Evolutionary conservation across 2,329 filamentous ascomycete species (phyloP), one percentile per base, ranked within the genome.

Genomic region (Colletotrichum scovillei): DNA sequence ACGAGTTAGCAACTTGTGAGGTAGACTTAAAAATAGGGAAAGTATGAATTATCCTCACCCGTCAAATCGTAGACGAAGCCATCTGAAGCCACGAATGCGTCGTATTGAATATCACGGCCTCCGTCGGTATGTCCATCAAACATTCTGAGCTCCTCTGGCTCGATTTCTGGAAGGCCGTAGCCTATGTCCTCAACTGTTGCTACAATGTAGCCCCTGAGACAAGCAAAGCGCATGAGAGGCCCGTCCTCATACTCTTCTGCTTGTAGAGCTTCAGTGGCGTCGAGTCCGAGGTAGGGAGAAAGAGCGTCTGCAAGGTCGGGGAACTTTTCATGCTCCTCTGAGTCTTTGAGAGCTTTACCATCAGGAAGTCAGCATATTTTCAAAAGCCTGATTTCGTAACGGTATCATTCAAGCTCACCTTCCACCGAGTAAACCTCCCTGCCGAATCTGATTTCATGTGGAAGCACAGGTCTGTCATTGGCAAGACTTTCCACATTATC

Each of bases 61-160:
- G 74, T 76, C 4, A 75, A 35, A 52, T 76, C 65, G 55, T 76
- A 76, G 8, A 76, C 67, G 57, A 66, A 12, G 5, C 12, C 65
- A 4, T 67, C 52, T 2, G 69, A 57, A 3, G 67, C 70, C 12
- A 75, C 63, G 14, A 63, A 75, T 3, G 59, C 63, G 32, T 49
- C 73, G 1, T 68, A 24, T 9, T 42, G 63, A 14, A 65, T 35
- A n/a, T 46, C 32, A 3, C 28, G n/a, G 4, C 9, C 12, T n/a
- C 63, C 63, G 12, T 68, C 58, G 8, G 24, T 26, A 5, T 55
- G n/a, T 4, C 70, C 67, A 26, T 73, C 30, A 22, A 55, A 71
- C 5, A 5, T n/a, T 4, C n/a, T 30, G 11, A 73, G 32, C 24
- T 73, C 70, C 1, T 11, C 1, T 3, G 12, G 2, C 12, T 26